Conservation (phyloP, 1,284 basidiomycete genomes). For the Trichosporon asahii region DNA sequence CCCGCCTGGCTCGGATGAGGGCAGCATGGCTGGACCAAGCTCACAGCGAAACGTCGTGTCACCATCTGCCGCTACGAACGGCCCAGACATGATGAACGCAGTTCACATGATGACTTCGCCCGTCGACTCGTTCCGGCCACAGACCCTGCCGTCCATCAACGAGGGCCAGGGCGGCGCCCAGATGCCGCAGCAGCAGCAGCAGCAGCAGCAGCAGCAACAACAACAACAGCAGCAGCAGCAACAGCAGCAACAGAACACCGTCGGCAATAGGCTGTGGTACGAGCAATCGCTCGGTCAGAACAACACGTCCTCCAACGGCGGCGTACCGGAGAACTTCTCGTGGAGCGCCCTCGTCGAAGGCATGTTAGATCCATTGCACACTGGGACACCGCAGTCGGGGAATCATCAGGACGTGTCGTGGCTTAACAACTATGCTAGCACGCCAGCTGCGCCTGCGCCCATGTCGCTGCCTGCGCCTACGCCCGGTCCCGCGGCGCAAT, state of each 20-base stretch:
- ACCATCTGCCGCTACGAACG: background rate
- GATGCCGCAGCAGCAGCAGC: background rate
- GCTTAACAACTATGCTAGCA: conserved; percentile 14
- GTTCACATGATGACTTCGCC: conserved; percentile 20
- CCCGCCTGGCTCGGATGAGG: background rate
- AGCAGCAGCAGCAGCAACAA: conserved; percentile 1
- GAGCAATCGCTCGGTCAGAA: background rate
- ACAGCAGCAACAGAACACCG: background rate
- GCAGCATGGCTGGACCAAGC: background rate
- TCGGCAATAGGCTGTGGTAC: conserved; percentile 11
- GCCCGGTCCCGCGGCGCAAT: background rate
- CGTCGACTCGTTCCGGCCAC: conserved; percentile 19
- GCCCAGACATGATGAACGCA: conserved; percentile 7
- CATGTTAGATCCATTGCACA: conserved; percentile 16
- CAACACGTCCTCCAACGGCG: background rate
- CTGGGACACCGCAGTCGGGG: conserved; percentile 11
- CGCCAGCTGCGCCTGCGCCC: conserved; percentile 7
- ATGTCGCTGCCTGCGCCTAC: conserved; percentile 4
- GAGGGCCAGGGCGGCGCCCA: background rate
- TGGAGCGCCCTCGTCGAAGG: conserved; percentile 26
- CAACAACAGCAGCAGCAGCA: too few species aligned
- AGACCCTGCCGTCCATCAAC: conserved; percentile 7
- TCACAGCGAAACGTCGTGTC: conserved; percentile 4
- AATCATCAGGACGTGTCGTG: conserved; percentile 18
- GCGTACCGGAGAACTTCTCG: conserved; percentile 13